phyloP scores from a whole-genome alignment of 139 green algal genomes.

The Micractinium sp. region DNA sequence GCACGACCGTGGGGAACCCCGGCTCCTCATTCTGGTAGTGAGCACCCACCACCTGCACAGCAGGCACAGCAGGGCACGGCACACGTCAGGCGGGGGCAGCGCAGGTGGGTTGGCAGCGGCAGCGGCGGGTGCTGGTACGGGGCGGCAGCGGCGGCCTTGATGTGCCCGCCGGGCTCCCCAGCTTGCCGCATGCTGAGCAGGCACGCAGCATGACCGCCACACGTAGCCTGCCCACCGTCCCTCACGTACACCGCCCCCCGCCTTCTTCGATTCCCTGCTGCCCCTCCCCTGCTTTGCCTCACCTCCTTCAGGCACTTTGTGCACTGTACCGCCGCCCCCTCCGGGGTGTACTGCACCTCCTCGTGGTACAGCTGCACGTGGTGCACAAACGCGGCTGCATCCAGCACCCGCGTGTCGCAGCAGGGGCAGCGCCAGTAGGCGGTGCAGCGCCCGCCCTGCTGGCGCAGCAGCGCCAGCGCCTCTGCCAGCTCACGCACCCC shows the following conservation, averaged over 20 bases:
- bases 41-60: conserved; percentile 35
- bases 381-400: conserved; percentile 25
- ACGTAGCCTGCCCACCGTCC: no score
- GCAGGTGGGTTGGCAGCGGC: background rate
- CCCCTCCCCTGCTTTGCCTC: background rate
- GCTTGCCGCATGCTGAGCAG: no score
- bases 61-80: background rate
- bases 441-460: conserved; percentile 13
- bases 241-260: no score
- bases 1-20: conserved; percentile 29
- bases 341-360: conserved; percentile 37
- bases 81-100: background rate
- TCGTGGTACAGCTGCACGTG: conserved; percentile 46
- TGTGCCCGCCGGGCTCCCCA: no score
- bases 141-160: no score
- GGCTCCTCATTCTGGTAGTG: conserved; percentile 44
- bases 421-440: conserved; percentile 48
- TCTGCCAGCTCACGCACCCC: conserved; percentile 23
- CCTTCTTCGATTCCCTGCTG: no score
- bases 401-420: conserved; percentile 37
- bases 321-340: conserved; percentile 37
- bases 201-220: no score
- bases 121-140: no score
- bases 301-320: conserved; percentile 42
- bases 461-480: conserved; percentile 36